phyloP scores from a whole-genome alignment of 495 filamentous ascomycete genomes.

The Jackrogersella minutella region DNA sequence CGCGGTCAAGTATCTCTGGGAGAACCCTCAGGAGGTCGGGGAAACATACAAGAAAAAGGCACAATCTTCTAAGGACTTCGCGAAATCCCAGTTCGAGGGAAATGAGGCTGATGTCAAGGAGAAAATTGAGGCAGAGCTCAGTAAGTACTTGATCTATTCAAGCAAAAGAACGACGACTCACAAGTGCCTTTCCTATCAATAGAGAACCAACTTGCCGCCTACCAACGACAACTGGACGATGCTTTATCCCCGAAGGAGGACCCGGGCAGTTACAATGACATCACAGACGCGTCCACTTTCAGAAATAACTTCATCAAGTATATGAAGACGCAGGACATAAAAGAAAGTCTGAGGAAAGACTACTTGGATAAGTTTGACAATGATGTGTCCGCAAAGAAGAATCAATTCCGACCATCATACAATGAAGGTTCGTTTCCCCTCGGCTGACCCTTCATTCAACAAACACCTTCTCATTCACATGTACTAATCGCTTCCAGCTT shows the following conservation, averaged over 20 bases:
- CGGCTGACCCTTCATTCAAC: neutral
- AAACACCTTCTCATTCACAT: neutral
- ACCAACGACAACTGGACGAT: neutral
- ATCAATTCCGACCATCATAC: neutral
- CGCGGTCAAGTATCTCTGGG: neutral
- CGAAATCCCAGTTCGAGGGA: neutral
- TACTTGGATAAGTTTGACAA: neutral
- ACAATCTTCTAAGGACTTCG: neutral
- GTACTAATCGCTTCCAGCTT: neutral
- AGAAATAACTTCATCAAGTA: neutral
- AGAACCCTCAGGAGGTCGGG: neutral
- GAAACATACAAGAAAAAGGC: neutral
- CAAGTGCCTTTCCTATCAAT: neutral
- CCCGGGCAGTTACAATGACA: neutral
- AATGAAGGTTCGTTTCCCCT: neutral
- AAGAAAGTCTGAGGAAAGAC: neutral
- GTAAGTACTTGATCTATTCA: neutral
- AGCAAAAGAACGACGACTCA: neutral
- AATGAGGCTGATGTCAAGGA: neutral
- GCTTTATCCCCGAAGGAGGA: neutral
- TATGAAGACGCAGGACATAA: neutral
- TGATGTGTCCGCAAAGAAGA: neutral
- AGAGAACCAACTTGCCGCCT: neutral
- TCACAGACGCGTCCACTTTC: neutral
- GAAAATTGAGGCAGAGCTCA: neutral